These are phyloP conservation scores for Rhodotorula sp. DNA, from an alignment of 1,284 basidiomycete species.

Conservation along the genomic window DNA sequence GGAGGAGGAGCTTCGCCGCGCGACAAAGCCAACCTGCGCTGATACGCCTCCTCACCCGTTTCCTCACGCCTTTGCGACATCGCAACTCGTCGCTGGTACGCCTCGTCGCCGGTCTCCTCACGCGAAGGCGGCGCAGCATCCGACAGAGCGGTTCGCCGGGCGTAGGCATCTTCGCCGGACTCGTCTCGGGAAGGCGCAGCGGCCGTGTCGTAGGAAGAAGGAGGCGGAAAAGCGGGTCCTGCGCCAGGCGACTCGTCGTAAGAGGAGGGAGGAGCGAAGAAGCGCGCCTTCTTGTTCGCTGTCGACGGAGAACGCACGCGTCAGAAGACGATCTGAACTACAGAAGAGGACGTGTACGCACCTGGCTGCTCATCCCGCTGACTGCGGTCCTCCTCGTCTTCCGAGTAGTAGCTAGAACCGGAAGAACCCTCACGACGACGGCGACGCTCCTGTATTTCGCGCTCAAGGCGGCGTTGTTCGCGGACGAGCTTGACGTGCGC, in stretches of 20 bases:
- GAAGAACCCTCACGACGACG: constrained; percentile 23
- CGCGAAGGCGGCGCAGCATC: constrained; percentile 15
- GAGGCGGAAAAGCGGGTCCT: constrained; percentile 4
- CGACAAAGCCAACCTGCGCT: constrained; percentile 62
- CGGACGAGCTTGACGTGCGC: constrained; percentile 24
- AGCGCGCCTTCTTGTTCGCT: constrained; percentile 36
- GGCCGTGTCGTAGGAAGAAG: constrained; percentile 1
- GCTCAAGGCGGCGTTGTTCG: constrained; percentile 26
- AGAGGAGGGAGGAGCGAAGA: constrained; percentile 36
- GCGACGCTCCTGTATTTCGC: constrained; percentile 30
- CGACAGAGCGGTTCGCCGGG: constrained; percentile 62
- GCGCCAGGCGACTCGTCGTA: constrained; percentile 25
- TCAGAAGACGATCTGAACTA: background rate
- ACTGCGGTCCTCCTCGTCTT: constrained; percentile 25
- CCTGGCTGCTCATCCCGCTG: constrained; percentile 8
- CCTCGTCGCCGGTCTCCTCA: constrained; percentile 62
- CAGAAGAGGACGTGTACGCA: background rate
- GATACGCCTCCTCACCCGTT: constrained; percentile 67
- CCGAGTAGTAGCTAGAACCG: constrained; percentile 34
- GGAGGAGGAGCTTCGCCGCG: constrained; percentile 44
- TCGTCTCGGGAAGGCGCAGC: constrained; percentile 28
- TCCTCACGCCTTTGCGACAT: constrained; percentile 13
- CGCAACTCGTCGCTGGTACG: constrained; percentile 54
- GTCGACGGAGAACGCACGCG: background rate
- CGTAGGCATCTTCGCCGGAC: constrained; percentile 58